Percentiles rank a stretch among this genome's conserved stretches.
phyloP scores from a whole-genome alignment of 768 basidiomycete genomes.

The Russula sp. region DNA sequence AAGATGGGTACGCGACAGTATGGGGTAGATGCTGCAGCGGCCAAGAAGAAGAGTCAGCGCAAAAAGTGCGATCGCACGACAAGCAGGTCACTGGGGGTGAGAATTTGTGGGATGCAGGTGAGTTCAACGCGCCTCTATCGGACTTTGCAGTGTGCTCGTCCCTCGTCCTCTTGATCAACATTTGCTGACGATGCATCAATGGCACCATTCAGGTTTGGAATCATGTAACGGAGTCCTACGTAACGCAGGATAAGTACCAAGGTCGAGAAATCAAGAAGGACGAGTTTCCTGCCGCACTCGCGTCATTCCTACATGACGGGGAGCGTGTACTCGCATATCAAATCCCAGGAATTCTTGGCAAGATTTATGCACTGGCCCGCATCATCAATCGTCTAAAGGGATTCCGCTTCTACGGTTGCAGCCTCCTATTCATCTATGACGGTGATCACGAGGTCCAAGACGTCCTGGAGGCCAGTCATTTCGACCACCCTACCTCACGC shows the following conservation, averaged over 20 bases:
- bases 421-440: conserved; percentile 94
- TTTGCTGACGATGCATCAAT: conserved; percentile 9
- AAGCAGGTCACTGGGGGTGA: conserved; percentile 80
- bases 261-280: conserved; percentile 84
- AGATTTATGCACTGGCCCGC: conserved; percentile 87
- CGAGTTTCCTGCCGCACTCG: conserved; percentile 77
- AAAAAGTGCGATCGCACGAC: conserved; percentile 98
- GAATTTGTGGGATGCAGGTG: conserved; percentile 99
- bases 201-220: conserved; percentile 76
- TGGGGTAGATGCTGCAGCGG: conserved; percentile 85
- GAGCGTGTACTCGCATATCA: conserved; percentile 80
- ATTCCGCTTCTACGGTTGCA: conserved; percentile 98
- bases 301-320: conserved; percentile 81
- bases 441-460: conserved; percentile 88
- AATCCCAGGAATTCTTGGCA: conserved; percentile 84
- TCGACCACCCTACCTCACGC: conserved; percentile 58
- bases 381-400: conserved; percentile 86
- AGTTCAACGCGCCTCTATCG: conserved; percentile 28
- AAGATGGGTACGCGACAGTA: conserved; percentile 99
- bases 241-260: conserved; percentile 93
- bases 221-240: conserved; percentile 70
- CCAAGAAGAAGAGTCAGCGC: conserved; percentile 96
- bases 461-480: conserved; percentile 49
- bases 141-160: not conserved
- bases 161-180: not conserved